Conservation (phyloP, 345 rosid species). For the Brassica cretica region DNA sequence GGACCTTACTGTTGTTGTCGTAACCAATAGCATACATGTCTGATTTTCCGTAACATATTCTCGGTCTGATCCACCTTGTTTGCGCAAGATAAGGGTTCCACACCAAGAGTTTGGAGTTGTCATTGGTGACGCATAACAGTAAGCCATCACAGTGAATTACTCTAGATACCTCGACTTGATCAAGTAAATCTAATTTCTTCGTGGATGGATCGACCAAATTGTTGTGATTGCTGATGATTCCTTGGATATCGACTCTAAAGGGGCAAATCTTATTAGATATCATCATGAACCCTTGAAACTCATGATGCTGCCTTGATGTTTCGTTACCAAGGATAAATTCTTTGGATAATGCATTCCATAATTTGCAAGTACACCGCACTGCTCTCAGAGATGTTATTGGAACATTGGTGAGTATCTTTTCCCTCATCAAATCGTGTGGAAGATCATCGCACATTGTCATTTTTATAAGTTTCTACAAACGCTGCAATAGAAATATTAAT, state of each 20-base stretch:
- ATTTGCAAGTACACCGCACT: neutral
- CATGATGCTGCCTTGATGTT: neutral
- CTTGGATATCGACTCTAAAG: neutral
- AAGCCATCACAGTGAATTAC: neutral
- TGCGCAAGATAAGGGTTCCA: neutral
- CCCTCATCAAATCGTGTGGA: neutral
- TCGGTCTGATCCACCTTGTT: neutral
- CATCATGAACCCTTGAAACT: neutral
- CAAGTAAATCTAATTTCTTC: neutral
- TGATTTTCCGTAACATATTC: neutral
- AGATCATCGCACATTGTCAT: neutral
- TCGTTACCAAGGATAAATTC: neutral
- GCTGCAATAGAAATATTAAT: neutral
- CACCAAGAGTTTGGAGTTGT: neutral
- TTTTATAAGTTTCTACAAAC: neutral
- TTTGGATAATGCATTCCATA: neutral
- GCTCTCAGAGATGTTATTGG: neutral
- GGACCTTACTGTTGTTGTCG: neutral
- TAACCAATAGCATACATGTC: neutral
- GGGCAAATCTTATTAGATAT: neutral
- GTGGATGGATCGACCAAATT: neutral
- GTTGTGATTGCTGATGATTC: neutral
- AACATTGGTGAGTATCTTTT: constrained; percentile 3
- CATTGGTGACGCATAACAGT: neutral
- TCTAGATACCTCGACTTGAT: neutral